A percentile compares a stretch with the other conserved stretches of the same genome.
Evolutionary conservation across 164 flowering plant genomes (phyloP).

Genomic region (Nymphaea thermarum): DNA sequence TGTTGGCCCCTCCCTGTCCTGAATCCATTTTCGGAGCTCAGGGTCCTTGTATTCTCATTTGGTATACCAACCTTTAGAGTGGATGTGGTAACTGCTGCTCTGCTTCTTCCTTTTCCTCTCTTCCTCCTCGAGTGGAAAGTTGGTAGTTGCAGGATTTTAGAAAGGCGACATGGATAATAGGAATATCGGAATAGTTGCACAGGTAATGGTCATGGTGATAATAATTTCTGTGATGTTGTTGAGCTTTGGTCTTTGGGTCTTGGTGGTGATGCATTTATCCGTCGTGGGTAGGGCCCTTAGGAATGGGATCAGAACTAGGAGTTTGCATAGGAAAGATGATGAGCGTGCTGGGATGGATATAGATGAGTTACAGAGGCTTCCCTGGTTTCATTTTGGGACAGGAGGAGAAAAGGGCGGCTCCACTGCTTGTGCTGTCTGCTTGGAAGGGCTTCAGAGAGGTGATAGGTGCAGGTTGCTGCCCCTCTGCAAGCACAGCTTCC

Average conservation of each 20-base stretch:
- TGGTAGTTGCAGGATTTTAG: not conserved
- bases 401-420: constrained; percentile 18
- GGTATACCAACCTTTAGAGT: no score
- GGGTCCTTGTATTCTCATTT: no score
- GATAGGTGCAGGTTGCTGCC: not conserved
- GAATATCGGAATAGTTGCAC: constrained; percentile 8
- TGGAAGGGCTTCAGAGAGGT: constrained; percentile 18
- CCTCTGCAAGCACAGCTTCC: not conserved
- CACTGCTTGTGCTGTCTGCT: constrained; percentile 39
- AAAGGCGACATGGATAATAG: constrained; percentile 11
- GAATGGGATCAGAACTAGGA: constrained; percentile 11
- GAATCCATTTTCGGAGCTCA: no score
- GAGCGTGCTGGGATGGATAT: constrained; percentile 24
- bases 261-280: constrained; percentile 40
- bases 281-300: constrained; percentile 45
- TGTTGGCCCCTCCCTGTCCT: no score
- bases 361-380: constrained; percentile 50
- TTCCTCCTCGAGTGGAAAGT: not conserved
- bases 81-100: no score
- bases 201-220: constrained; percentile 33
- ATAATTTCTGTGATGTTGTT: constrained; percentile 33
- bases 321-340: not conserved
- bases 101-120: no score
- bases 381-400: constrained; percentile 30
- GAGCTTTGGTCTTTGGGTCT: constrained; percentile 32